phyloP scores from a whole-genome alignment of 805 yeast genomes.

The Metschnikowia continentalis region DNA sequence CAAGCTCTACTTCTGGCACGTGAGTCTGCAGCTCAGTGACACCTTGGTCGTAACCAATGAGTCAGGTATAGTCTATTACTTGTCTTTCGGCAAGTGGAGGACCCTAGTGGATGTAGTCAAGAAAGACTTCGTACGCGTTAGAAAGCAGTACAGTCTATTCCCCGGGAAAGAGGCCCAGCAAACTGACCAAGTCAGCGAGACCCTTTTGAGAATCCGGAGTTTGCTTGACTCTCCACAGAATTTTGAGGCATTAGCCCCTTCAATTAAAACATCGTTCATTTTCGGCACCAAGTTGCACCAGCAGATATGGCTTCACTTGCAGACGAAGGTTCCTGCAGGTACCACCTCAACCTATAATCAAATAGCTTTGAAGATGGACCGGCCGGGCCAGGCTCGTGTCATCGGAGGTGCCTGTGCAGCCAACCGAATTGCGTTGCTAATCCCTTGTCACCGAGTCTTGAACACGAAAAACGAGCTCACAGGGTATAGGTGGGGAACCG shows the following conservation, averaged over 20 bases:
- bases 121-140: constrained; percentile 7
- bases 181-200: background rate
- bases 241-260: constrained; percentile 15
- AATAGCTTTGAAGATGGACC: constrained; percentile 28
- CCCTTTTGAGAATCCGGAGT: background rate
- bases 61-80: constrained; percentile 10
- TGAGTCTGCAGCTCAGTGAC: constrained; percentile 11
- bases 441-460: constrained; percentile 44
- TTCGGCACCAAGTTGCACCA: constrained; percentile 39
- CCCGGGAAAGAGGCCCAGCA: constrained; percentile 8
- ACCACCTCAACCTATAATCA: constrained; percentile 27
- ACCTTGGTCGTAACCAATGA: constrained; percentile 14
- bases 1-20: constrained; percentile 12
- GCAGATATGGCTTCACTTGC: constrained; percentile 34
- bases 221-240: constrained; percentile 9
- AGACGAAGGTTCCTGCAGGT: constrained; percentile 24
- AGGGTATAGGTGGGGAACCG: constrained; percentile 38
- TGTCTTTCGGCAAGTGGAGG: constrained; percentile 14
- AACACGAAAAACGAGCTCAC: constrained; percentile 27
- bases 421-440: constrained; percentile 34
- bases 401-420: constrained; percentile 40
- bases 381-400: constrained; percentile 30
- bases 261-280: constrained; percentile 17
- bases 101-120: constrained; percentile 13
- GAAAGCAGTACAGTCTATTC: constrained; percentile 1